Base-by-base conservation (phyloP, 805 yeast species). In the Ogataea degrootiae region DNA sequence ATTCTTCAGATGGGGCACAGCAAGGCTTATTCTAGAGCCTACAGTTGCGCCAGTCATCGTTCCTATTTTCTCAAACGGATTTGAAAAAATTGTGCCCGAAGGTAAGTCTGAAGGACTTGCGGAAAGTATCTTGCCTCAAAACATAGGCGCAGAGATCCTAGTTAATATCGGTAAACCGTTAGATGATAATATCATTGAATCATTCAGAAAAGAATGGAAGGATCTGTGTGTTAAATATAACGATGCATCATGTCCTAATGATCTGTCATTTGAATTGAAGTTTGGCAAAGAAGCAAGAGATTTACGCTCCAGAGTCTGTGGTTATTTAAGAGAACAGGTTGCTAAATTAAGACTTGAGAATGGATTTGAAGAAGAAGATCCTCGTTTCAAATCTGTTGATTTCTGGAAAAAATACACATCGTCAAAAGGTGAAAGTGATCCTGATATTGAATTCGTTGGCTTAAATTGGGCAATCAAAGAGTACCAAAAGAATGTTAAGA, bases 1-100 rank as follows among this genome's bases (percentile, higher is more conserved):
- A 52, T 92, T 87, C 66, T 92, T 94, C 73, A 85, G 87, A 61
- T 92, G 98, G 98, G 99, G 99, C 0, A 82, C 90, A 1, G 79
- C 96, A 2, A 74, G 99, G 55, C 62, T 91, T 55, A 74, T 94
- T 5, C 67, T 94, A 46, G 99, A 92, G 64, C 73, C 95, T 9
- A 82, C 92, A 0, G 76, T 78, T 49, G 81, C 92, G 0, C 98
- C 99, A 0, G 80, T 91, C 1, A 79, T 92, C 15, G 80, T 94
- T 15, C 98, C 98, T 1, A 85, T 92, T 16, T 92, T 83, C 60
- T 71, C 87, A 5, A 77, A 82, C 43, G 99, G 99, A 0, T 86
- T 92, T 58, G 96, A 92, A 62, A 80, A 84, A 59, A 77, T 91
- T 23, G 83, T 85, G 11, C 96, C 97, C 0, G 98, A 92, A 66